These are phyloP conservation scores for Fusarium sp. DNA, from an alignment of 2,329 filamentous ascomycete genomes.

Conservation along the genomic window DNA sequence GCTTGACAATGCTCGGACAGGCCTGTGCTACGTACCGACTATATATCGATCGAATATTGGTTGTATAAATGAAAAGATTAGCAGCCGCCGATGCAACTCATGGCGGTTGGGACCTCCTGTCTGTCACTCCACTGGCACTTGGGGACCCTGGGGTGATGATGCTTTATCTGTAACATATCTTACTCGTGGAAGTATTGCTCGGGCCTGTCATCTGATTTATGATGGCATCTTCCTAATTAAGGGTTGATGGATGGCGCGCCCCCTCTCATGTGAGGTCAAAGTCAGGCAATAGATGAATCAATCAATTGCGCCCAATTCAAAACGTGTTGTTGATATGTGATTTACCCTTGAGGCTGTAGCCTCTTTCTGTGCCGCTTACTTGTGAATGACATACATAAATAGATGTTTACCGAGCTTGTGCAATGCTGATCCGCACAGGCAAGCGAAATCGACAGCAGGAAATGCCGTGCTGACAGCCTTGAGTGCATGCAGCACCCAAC, in stretches of 20 bases:
- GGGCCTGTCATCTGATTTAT: not conserved
- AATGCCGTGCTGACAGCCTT: slow-evolving; percentile 1
- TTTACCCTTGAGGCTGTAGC: not conserved
- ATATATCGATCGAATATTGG: not conserved
- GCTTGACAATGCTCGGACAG: not conserved
- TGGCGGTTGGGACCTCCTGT: slow-evolving; percentile 6
- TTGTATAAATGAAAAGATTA: not conserved
- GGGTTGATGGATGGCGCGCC: not conserved
- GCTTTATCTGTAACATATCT: slow-evolving; percentile 28
- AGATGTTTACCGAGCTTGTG: not conserved
- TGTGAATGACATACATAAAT: not conserved
- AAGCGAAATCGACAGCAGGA: not conserved
- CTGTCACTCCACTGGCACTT: slow-evolving; percentile 5
- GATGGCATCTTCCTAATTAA: not conserved
- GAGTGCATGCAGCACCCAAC: not conserved
- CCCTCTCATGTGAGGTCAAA: not conserved
- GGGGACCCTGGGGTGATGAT: not conserved
- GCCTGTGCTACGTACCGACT: not conserved
- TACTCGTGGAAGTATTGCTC: slow-evolving; percentile 8
- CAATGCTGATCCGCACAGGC: not conserved
- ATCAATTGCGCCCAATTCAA: not conserved
- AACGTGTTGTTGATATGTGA: not conserved
- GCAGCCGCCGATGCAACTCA: slow-evolving; percentile 9
- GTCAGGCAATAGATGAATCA: not conserved
- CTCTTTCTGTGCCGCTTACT: not conserved